Evolutionary conservation across 1,284 basidiomycete species (phyloP).

Genomic region (Sporisorium graminicola): DNA sequence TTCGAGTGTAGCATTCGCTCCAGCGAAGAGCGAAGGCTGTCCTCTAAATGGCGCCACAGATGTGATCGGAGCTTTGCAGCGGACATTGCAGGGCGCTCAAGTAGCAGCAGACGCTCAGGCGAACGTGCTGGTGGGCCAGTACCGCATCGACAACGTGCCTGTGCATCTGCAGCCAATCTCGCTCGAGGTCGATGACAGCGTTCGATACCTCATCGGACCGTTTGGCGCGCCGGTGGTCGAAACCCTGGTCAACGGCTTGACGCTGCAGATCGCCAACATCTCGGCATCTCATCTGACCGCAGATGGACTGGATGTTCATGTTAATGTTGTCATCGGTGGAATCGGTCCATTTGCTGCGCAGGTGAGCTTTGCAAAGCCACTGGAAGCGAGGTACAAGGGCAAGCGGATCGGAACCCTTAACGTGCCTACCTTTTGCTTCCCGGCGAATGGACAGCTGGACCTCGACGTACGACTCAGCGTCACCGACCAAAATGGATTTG

Average conservation of each 20-base stretch:
- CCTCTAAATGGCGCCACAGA: conserved; percentile 74
- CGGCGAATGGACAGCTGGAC: conserved; percentile 76
- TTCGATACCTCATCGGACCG: conserved; percentile 78
- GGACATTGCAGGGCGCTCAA: conserved; percentile 75
- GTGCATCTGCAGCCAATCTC: conserved; percentile 75
- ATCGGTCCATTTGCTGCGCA: conserved; percentile 73
- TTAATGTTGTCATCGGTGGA: conserved; percentile 57
- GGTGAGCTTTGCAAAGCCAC: conserved; percentile 59
- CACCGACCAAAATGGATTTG: conserved; percentile 72
- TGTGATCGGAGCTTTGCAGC: conserved; percentile 75
- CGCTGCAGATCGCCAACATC: conserved; percentile 75
- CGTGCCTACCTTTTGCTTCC: conserved; percentile 78
- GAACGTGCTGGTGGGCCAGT: conserved; percentile 55
- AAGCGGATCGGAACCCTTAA: conserved; percentile 77
- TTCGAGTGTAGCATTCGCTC: conserved; percentile 73
- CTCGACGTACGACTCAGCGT: conserved; percentile 69
- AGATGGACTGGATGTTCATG: conserved; percentile 65
- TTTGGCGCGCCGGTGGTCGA: conserved; percentile 75
- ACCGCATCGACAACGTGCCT: conserved; percentile 75
- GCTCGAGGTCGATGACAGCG: conserved; percentile 77
- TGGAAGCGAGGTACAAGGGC: conserved; percentile 78
- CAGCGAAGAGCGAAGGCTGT: conserved; percentile 69
- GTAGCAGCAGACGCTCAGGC: conserved; percentile 72
- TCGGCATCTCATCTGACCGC: conserved; percentile 75
- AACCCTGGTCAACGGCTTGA: conserved; percentile 76